Percentiles rank a stretch among this genome's conserved stretches.
Evolutionary conservation across 2,329 filamentous ascomycete species (phyloP).

Genomic region (Akanthomyces lecanii): DNA sequence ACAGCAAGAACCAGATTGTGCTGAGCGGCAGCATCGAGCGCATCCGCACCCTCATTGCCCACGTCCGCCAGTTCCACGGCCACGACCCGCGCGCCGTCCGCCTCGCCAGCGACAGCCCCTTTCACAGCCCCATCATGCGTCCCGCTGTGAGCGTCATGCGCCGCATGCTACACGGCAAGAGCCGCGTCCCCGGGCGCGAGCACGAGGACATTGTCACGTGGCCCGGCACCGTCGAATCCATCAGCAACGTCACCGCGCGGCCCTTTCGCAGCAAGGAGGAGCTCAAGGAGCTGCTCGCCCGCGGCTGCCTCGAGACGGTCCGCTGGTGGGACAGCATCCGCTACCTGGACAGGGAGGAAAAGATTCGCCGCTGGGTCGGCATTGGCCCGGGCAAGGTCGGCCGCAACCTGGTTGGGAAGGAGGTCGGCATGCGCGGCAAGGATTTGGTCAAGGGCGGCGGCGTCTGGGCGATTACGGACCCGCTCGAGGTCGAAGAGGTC

Average conservation of each 20-base stretch:
- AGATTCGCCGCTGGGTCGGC: constrained; percentile 81
- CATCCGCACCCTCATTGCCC: constrained; percentile 76
- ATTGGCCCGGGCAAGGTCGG: constrained; percentile 94
- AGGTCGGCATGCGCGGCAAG: constrained; percentile 79
- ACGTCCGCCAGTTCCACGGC: constrained; percentile 83
- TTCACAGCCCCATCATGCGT: constrained; percentile 88
- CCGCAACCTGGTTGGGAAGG: constrained; percentile 88
- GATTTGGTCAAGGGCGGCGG: constrained; percentile 82
- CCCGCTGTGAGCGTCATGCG: constrained; percentile 75
- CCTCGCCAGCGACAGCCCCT: constrained; percentile 82
- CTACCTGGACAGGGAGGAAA: constrained; percentile 79
- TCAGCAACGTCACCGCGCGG: constrained; percentile 80
- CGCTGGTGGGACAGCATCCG: constrained; percentile 91
- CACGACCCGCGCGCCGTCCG: constrained; percentile 86
- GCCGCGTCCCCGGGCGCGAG: constrained; percentile 48
- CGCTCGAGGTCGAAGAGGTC: constrained; percentile 68
- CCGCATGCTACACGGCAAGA: constrained; percentile 58
- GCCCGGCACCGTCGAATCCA: constrained; percentile 68
- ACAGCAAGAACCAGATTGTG: constrained; percentile 94
- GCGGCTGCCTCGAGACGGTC: constrained; percentile 87
- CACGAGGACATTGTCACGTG: constrained; percentile 66
- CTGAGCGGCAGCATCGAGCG: constrained; percentile 80
- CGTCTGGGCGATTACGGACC: constrained; percentile 86
- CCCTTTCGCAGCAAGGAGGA: constrained; percentile 72
- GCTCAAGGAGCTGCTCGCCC: constrained; percentile 72